A percentile compares a stretch with the other conserved stretches of the same genome.
phyloP scores from a whole-genome alignment of 208 protist genomes.

The Crithidia fasciculata region DNA sequence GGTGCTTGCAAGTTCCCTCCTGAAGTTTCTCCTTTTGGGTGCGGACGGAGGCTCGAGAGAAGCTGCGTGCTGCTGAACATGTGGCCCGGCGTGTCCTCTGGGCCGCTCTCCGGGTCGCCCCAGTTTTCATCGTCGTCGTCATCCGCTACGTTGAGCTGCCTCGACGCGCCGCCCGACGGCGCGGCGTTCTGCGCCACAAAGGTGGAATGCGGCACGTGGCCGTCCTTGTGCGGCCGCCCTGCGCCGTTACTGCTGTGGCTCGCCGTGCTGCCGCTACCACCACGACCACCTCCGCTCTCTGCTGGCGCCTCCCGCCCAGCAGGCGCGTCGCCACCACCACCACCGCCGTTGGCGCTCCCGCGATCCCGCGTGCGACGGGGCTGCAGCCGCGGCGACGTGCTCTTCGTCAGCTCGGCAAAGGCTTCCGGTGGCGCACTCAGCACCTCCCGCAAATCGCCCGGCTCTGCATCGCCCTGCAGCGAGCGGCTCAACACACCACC shows the following conservation, averaged over 20 bases:
- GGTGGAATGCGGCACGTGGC: not conserved
- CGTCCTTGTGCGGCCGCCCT: not conserved
- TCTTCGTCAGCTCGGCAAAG: slow-evolving; percentile 1
- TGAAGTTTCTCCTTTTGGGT: not conserved
- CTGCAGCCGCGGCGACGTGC: slow-evolving; percentile 6
- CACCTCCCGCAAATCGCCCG: slow-evolving; percentile 12
- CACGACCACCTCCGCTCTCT: slow-evolving; percentile 5
- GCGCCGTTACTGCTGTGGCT: not conserved
- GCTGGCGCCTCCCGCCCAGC: not conserved
- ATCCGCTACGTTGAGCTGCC: not conserved
- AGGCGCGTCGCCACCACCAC: not conserved
- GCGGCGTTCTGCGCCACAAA: no score
- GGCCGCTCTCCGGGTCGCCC: slow-evolving; percentile 10
- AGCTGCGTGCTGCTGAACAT: slow-evolving; percentile 29
- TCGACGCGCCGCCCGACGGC: not conserved
- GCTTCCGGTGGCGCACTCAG: slow-evolving; percentile 10
- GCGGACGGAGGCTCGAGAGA: slow-evolving; percentile 15
- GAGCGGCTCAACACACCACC: no score
- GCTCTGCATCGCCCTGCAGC: not conserved
- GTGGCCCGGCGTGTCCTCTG: slow-evolving; percentile 2
- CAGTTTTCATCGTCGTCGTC: slow-evolving; percentile 19
- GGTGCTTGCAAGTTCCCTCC: no score
- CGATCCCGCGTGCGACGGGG: not conserved
- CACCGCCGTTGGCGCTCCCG: not conserved
- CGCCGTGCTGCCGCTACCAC: no score